Base-by-base conservation (phyloP, 2,329 filamentous ascomycete genomes). In the Penicillium polonicum region DNA sequence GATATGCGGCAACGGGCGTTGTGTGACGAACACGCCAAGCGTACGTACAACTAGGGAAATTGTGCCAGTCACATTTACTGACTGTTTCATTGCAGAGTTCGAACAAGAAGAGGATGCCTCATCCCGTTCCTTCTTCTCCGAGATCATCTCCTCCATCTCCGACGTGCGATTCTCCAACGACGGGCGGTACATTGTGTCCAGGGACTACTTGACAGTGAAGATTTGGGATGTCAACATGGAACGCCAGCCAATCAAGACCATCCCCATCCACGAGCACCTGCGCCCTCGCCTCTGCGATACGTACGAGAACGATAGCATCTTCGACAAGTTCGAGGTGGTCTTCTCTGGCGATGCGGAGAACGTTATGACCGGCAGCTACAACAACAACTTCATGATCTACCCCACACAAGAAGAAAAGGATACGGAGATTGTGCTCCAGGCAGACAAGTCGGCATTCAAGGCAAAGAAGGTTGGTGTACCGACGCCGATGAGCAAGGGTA, bases 321-420 rank as follows among this genome's bases (percentile, higher is more conserved):
- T 99, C 72, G 94, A 99, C 85, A 99, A 99, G 77, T 99, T 99
- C 66, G 94, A 99, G 78, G 94, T 99, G 42, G 93, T 97, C 52
- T 99, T 99, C 80, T 97, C 93, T 2, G 94, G 94, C 25, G 93
- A 97, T 76, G 91, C 92, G 39, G 95, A 96, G 83, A 97, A 99
- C 69, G 94, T 97, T 65, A 99, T 99, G 94, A 99, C 94, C 6
- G 94, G 94, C 68, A 97, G 92, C 74, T 99, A 99, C 82, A 99
- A 99, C 84, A 99, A 99, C 81, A 99, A 99, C 80, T 97, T 99
- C 82, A 99, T 99, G 94, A 99, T 99, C 72, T 99, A 97, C 76
- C 94, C 94, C 5, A 94, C 92, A 27, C 93, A 97, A 70, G 90
- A 92, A 7, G 91, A 93, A 65, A 95, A 95, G 79, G 94, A 99